phyloP scores from a whole-genome alignment of 2,329 filamentous ascomycete species.

The Penicillium decumbens region DNA sequence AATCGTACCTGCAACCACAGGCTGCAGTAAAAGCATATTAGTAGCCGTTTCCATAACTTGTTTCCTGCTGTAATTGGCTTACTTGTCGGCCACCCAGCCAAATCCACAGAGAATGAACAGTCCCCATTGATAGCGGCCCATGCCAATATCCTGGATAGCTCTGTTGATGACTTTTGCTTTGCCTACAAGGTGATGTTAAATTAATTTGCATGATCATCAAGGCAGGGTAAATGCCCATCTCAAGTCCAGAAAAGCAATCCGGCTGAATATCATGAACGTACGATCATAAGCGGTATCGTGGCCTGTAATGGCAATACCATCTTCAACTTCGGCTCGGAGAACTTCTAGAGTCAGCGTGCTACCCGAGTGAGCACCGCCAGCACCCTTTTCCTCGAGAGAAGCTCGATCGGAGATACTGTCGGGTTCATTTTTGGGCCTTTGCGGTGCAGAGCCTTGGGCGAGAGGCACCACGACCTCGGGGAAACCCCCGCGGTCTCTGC shows the following conservation, averaged over 20 bases:
- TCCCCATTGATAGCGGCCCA: slow-evolving; percentile 82
- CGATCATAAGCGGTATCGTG: slow-evolving; percentile 69
- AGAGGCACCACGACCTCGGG: slow-evolving; percentile 49
- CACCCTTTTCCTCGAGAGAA: slow-evolving; percentile 37
- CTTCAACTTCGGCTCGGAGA: slow-evolving; percentile 62
- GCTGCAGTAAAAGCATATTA: slow-evolving; percentile 39
- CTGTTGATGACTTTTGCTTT: slow-evolving; percentile 80
- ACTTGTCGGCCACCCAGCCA: slow-evolving; percentile 87
- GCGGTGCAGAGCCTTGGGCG: slow-evolving; percentile 38
- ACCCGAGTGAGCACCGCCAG: slow-evolving; percentile 31
- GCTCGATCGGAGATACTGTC: slow-evolving; percentile 30
- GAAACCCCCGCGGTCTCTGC: slow-evolving; percentile 30
- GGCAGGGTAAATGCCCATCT: slow-evolving; percentile 2
- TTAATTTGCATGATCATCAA: background rate
- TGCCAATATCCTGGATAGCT: slow-evolving; percentile 80
- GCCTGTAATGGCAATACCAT: slow-evolving; percentile 52
- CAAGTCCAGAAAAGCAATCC: slow-evolving; percentile 10
- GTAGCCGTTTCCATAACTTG: background rate
- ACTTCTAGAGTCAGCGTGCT: slow-evolving; percentile 61
- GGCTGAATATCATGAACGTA: slow-evolving; percentile 45
- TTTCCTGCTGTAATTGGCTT: slow-evolving; percentile 32
- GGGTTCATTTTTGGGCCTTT: slow-evolving; percentile 30
- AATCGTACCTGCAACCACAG: slow-evolving; percentile 63
- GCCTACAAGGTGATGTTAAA: slow-evolving; percentile 40
- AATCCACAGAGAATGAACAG: slow-evolving; percentile 76